Conservation (phyloP, 179 eudicot species). For the Sideroxylon spinosum region DNA sequence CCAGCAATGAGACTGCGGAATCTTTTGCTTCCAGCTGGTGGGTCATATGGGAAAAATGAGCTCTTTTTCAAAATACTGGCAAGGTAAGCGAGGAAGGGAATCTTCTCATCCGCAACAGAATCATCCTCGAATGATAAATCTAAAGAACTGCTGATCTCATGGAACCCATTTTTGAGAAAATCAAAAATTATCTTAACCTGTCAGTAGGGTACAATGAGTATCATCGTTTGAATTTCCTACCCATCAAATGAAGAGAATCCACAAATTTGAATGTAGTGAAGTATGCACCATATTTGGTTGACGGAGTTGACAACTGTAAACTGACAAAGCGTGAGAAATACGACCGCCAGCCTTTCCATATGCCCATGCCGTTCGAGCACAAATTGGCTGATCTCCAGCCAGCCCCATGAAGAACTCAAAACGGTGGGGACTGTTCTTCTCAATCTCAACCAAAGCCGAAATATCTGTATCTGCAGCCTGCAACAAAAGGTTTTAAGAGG, state of each 20-base stretch:
- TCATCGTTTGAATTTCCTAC: background rate
- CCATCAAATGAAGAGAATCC: slow-evolving; percentile 6
- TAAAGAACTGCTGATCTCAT: slow-evolving; percentile 82
- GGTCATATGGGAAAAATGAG: slow-evolving; percentile 71
- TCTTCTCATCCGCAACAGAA: slow-evolving; percentile 95
- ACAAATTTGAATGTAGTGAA: background rate
- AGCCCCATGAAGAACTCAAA: slow-evolving; percentile 99
- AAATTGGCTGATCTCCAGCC: slow-evolving; percentile 89
- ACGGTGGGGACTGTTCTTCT: slow-evolving; percentile 94
- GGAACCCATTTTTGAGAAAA: slow-evolving; percentile 78
- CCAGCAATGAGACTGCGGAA: slow-evolving; percentile 84
- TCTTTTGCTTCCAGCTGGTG: slow-evolving; percentile 80
- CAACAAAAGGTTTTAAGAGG: slow-evolving; percentile 17
- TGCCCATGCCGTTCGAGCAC: slow-evolving; percentile 99
- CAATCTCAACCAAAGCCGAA: slow-evolving; percentile 91
- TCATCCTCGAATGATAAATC: slow-evolving; percentile 90
- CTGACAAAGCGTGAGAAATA: slow-evolving; percentile 95
- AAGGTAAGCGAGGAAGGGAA: slow-evolving; percentile 93
- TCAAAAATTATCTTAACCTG: slow-evolving; percentile 93
- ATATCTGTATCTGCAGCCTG: slow-evolving; percentile 99
- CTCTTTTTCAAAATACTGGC: slow-evolving; percentile 60
- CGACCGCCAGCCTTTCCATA: slow-evolving; percentile 95
- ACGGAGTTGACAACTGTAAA: slow-evolving; percentile 87
- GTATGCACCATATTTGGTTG: slow-evolving; percentile 73
- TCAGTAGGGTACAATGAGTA: slow-evolving; percentile 22